A percentile compares a stretch with the other conserved stretches of the same genome.
These are phyloP conservation scores for Irpex sp. DNA, from an alignment of 1,284 basidiomycete species.

Conservation along the genomic window DNA sequence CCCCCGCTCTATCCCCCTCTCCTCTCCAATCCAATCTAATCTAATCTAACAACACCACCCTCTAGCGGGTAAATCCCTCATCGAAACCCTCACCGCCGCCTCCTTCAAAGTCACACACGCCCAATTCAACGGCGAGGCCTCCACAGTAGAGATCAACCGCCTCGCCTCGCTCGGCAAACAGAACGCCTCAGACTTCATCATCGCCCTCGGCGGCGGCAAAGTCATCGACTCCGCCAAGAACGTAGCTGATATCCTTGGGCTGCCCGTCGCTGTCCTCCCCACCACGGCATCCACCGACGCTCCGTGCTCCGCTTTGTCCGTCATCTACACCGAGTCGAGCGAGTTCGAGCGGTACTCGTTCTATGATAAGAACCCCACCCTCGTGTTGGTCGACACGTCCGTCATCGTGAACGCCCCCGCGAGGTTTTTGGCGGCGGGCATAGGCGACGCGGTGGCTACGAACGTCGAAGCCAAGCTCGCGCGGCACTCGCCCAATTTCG, in stretches of 20 bases:
- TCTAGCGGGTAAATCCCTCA: constrained; percentile 29
- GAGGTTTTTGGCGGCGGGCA: constrained; percentile 31
- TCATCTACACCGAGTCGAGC: constrained; percentile 30
- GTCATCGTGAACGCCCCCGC: constrained; percentile 29
- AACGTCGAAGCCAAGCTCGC: constrained; percentile 30
- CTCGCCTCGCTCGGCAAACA: constrained; percentile 20
- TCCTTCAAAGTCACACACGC: constrained; percentile 26
- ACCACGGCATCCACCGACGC: constrained; percentile 34
- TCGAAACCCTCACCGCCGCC: constrained; percentile 21
- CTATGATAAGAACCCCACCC: constrained; percentile 30
- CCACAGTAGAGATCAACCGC: constrained; percentile 27
- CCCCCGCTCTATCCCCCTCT: neutral
- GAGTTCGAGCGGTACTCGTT: constrained; percentile 32
- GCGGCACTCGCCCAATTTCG: constrained; percentile 29
- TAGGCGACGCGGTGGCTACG: constrained; percentile 34
- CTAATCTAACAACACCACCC: neutral
- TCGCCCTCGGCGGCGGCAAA: constrained; percentile 33
- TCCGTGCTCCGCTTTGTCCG: constrained; percentile 32
- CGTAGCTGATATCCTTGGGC: constrained; percentile 26
- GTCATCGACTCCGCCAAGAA: constrained; percentile 32
- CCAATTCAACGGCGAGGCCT: constrained; percentile 30
- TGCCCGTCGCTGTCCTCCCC: constrained; percentile 28
- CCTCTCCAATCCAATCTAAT: neutral
- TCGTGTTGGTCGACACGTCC: constrained; percentile 33
- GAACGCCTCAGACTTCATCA: constrained; percentile 26